Evolutionary conservation across 805 yeast species (phyloP).

Genomic region (Metschnikowia koreensis): DNA sequence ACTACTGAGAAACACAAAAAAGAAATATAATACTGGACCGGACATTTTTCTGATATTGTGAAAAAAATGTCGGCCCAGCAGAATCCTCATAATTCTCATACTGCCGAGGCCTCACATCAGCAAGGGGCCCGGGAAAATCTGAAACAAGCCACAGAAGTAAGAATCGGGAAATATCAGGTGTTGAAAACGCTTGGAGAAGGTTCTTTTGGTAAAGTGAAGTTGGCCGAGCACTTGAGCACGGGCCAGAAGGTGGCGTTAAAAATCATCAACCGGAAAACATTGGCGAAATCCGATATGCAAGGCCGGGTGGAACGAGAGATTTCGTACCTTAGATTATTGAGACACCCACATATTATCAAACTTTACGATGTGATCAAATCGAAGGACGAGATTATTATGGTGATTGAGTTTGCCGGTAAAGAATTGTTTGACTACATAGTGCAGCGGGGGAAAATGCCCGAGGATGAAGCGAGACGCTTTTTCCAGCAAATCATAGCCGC

Average conservation of each 20-base stretch:
- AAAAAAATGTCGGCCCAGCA: slow-evolving; percentile 14
- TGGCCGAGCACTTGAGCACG: slow-evolving; percentile 85
- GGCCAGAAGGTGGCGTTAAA: slow-evolving; percentile 91
- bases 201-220: slow-evolving; percentile 92
- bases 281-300: slow-evolving; percentile 95
- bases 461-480: slow-evolving; percentile 86
- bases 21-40: not conserved
- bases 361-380: slow-evolving; percentile 93
- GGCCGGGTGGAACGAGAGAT: slow-evolving; percentile 95
- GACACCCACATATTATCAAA: slow-evolving; percentile 96
- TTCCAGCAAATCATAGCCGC: slow-evolving; percentile 97
- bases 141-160: slow-evolving; percentile 32
- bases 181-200: slow-evolving; percentile 95
- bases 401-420: slow-evolving; percentile 94
- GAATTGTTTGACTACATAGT: slow-evolving; percentile 94
- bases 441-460: slow-evolving; percentile 89
- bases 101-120: not conserved
- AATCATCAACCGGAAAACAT: slow-evolving; percentile 86
- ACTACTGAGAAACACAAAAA: not conserved
- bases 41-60: not conserved
- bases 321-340: slow-evolving; percentile 76
- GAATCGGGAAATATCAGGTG: slow-evolving; percentile 91
- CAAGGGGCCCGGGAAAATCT: slow-evolving; percentile 6
- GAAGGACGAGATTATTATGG: slow-evolving; percentile 95
- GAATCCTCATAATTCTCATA: slow-evolving; percentile 7